Conservation (phyloP, 352 stramenopile species). For the Globisporangium barbulae region DNA sequence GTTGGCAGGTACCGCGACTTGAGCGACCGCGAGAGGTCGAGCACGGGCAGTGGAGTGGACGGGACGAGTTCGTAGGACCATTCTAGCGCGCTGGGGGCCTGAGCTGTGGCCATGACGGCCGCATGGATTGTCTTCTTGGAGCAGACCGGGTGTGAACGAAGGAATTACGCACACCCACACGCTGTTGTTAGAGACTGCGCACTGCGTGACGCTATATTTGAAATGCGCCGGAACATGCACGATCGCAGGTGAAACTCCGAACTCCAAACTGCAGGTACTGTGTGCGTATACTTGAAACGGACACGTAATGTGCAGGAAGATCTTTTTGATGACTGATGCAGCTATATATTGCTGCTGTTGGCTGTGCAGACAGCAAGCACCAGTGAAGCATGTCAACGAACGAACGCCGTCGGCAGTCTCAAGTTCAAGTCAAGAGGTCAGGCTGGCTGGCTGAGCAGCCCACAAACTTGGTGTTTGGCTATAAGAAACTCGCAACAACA, state of each 20-base stretch:
- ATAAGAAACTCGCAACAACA: background rate
- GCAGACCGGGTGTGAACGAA: background rate
- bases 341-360: no score
- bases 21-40: constrained; percentile 37
- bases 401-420: background rate
- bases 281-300: background rate
- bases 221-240: background rate
- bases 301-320: no score
- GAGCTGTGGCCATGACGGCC: constrained; percentile 1
- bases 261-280: background rate
- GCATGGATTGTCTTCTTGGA: background rate
- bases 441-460: background rate
- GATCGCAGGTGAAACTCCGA: background rate
- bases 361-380: no score
- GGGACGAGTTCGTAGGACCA: constrained; percentile 29
- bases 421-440: background rate
- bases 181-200: background rate
- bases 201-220: background rate
- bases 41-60: constrained; percentile 22
- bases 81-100: background rate
- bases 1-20: constrained; percentile 24
- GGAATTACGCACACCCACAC: background rate
- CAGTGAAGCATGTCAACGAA: no score
- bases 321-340: no score
- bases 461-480: no score